Percentiles rank a stretch among this genome's conserved stretches.
Evolutionary conservation across 2,329 filamentous ascomycete genomes (phyloP).

Genomic region (Aspergillus fructus): DNA sequence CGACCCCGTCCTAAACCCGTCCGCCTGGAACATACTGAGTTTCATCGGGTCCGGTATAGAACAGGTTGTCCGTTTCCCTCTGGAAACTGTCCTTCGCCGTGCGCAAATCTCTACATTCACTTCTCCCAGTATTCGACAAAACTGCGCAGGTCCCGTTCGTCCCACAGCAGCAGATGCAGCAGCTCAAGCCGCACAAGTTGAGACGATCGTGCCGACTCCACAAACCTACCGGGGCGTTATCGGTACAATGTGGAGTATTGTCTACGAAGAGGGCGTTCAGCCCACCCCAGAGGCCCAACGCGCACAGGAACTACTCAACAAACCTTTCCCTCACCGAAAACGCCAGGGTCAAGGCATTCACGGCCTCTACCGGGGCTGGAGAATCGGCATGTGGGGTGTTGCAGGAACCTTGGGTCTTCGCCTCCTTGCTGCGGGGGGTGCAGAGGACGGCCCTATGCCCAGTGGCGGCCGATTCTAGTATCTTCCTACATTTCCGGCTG

Average conservation of each 20-base stretch:
- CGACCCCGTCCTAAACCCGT: slow-evolving; percentile 77
- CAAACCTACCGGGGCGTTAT: slow-evolving; percentile 82
- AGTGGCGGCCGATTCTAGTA: slow-evolving; percentile 34
- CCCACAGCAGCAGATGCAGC: slow-evolving; percentile 14
- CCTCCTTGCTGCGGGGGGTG: slow-evolving; percentile 40
- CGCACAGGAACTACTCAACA: slow-evolving; percentile 33
- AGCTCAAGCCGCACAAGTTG: slow-evolving; percentile 42
- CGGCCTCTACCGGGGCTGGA: slow-evolving; percentile 59
- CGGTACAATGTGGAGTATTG: slow-evolving; percentile 88
- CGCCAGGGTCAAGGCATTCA: slow-evolving; percentile 56
- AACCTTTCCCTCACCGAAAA: slow-evolving; percentile 40
- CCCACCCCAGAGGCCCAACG: slow-evolving; percentile 47
- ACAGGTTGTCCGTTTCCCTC: slow-evolving; percentile 79
- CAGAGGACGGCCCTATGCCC: slow-evolving; percentile 36
- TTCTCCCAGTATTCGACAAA: slow-evolving; percentile 50
- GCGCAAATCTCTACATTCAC: slow-evolving; percentile 76
- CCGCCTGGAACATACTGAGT: slow-evolving; percentile 76
- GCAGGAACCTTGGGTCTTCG: slow-evolving; percentile 55
- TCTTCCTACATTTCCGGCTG: background rate
- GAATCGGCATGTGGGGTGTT: slow-evolving; percentile 56
- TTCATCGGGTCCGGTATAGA: slow-evolving; percentile 79
- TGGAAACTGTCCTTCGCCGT: slow-evolving; percentile 87
- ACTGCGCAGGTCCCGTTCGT: slow-evolving; percentile 22
- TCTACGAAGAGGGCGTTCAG: slow-evolving; percentile 71
- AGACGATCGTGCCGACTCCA: slow-evolving; percentile 72